Conservation (phyloP, 176 grass and related monocot genomes). For the Oryza meridionalis region DNA sequence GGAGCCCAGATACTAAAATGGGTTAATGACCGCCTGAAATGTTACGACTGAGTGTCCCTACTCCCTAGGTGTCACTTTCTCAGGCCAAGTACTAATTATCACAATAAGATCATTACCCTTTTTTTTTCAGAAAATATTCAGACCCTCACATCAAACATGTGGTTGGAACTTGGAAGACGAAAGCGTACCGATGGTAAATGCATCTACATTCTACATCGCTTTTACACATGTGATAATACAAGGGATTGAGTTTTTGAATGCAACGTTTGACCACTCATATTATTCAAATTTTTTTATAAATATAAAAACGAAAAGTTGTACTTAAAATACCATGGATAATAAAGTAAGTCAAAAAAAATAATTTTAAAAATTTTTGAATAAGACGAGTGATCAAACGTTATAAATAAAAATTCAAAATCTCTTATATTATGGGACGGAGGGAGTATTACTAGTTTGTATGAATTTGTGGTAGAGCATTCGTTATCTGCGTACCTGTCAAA, state of each 20-base stretch:
- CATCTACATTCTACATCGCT: slow-evolving; percentile 5
- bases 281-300: too few species aligned
- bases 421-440: too few species aligned
- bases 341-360: too few species aligned
- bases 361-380: too few species aligned
- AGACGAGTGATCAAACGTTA: too few species aligned
- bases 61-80: slow-evolving; percentile 10
- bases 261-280: too few species aligned
- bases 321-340: too few species aligned
- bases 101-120: neutral
- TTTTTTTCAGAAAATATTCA: slow-evolving; percentile 5
- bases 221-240: neutral
- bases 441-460: neutral
- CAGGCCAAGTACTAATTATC: slow-evolving; percentile 4
- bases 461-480: neutral
- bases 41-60: slow-evolving; percentile 22
- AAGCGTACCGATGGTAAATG: neutral
- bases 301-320: too few species aligned
- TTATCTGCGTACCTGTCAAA: neutral
- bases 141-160: slow-evolving; percentile 40
- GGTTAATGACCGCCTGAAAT: neutral
- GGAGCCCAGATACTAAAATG: neutral
- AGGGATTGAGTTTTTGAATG: too few species aligned
- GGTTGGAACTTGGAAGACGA: slow-evolving; percentile 23
- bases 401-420: too few species aligned